These are phyloP conservation scores for Sporothrix curviconia DNA, from an alignment of 2,329 filamentous ascomycete genomes.

Conservation along the genomic window DNA sequence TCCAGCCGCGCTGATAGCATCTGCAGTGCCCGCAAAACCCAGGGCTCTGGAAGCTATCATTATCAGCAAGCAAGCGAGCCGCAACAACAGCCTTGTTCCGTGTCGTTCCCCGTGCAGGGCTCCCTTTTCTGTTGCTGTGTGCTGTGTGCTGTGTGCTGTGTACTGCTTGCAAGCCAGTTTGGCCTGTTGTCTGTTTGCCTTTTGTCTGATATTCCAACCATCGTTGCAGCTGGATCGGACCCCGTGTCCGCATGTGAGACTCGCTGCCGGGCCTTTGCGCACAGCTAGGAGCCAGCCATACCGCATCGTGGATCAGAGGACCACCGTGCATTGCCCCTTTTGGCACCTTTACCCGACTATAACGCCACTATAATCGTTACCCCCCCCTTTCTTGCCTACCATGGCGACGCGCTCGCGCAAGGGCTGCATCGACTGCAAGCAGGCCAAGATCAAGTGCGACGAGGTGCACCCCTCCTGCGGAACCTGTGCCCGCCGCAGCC, in stretches of 20 bases:
- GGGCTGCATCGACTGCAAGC: constrained; percentile 20
- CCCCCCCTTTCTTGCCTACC: too few relatives aligned
- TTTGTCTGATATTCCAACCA: neutral
- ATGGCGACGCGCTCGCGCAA: constrained; percentile 19
- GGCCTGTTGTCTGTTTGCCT: neutral
- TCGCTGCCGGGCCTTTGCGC: too few relatives aligned
- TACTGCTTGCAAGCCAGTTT: neutral
- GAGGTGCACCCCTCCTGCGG: constrained; percentile 18
- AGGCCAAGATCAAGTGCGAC: constrained; percentile 20
- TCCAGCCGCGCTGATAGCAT: constrained; percentile 3
- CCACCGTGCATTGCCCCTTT: too few relatives aligned
- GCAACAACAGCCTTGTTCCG: too few relatives aligned
- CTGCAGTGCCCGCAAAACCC: neutral
- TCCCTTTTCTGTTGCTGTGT: neutral
- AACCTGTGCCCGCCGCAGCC: constrained; percentile 16
- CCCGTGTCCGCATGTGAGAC: too few relatives aligned
- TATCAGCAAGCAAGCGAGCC: too few relatives aligned
- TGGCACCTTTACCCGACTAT: too few relatives aligned
- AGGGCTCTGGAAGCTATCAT: constrained; percentile 3
- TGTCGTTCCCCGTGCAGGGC: neutral
- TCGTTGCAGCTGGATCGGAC: too few relatives aligned
- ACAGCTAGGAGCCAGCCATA: too few relatives aligned
- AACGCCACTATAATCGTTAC: too few relatives aligned
- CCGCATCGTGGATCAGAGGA: neutral
- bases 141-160: neutral